Base-by-base conservation (phyloP, 2,329 filamentous ascomycete genomes). In the Verticillium longisporum region DNA sequence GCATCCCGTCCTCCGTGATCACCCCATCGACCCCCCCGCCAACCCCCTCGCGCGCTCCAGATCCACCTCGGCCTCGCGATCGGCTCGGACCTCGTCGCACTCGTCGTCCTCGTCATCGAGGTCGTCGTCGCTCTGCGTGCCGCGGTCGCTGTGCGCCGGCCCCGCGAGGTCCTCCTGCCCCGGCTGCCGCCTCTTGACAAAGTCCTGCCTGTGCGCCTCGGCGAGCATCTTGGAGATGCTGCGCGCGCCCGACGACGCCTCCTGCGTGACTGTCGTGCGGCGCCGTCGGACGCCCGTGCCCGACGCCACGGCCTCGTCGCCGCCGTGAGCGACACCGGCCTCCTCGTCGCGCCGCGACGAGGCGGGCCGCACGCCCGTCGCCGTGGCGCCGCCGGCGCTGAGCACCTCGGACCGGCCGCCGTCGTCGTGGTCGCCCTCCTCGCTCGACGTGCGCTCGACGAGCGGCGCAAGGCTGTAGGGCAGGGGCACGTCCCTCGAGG, bases 121-220 rank as follows among this genome's bases (percentile, higher is more conserved):
- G n/a, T 71, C 66, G 14, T 70, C 68, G 2, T 67, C 67, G 33
- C 64, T 66, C 26, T 66, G 64, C 41, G 68, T 65, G 6, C 68
- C 67, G 11, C 67, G 66, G 15, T 64, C 61, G 10, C 67, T 64
- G 1, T 59, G 63, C 11, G 64, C 68, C 1, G 66, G 66, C 15
- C 68, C 70, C 0, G 65, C 67, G 0, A 61, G 67, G 34, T 70
- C 66, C 26, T 69, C 70, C 0, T 65, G 65, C 2, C 64, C 62
- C 0, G 74, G 74, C 67, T 72, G 75, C 64, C 85, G 83, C 72
- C 86, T 90, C 77, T 95, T 89, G 75, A 96, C 90, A 72, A 97
- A 98, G 75, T 98, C 94, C 72, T 96, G 89, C 63, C 85, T 89
- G 72, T 98, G 95, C 6, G 94, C 94, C 63, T 88, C 83, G 4